A percentile compares a stretch with the other conserved stretches of the same genome.
These are phyloP conservation scores for Glutinoglossum americanum DNA, from an alignment of 495 filamentous ascomycete genomes.

Conservation along the genomic window DNA sequence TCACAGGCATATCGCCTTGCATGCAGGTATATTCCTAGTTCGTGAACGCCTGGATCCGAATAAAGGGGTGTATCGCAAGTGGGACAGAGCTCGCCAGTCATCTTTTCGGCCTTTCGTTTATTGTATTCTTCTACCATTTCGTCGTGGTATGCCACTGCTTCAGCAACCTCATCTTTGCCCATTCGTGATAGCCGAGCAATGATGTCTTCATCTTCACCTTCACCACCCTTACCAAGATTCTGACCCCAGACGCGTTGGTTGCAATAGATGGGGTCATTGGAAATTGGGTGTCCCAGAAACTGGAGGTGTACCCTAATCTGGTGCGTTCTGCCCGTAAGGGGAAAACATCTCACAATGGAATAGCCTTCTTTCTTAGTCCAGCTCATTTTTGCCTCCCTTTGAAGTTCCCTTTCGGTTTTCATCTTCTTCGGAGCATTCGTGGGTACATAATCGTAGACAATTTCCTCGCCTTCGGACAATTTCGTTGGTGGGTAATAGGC, in stretches of 20 bases:
- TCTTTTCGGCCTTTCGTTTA: constrained; percentile 69
- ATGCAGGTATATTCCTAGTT: constrained; percentile 85
- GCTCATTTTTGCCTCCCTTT: constrained; percentile 4
- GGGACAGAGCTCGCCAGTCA: constrained; percentile 64
- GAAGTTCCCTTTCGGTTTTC: constrained; percentile 8
- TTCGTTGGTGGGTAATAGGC: constrained; percentile 55
- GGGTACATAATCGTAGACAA: neutral
- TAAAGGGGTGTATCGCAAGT: constrained; percentile 77
- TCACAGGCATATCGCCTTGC: constrained; percentile 69
- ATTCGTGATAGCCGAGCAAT: constrained; percentile 68
- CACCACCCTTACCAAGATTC: constrained; percentile 49
- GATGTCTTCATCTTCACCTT: constrained; percentile 59
- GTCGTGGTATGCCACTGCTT: constrained; percentile 82
- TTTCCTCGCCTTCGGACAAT: constrained; percentile 1
- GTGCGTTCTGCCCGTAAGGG: constrained; percentile 83
- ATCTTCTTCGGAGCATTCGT: neutral
- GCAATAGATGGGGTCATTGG: constrained; percentile 93
- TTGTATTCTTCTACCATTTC: constrained; percentile 76
- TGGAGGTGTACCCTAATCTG: constrained; percentile 91
- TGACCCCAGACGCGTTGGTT: constrained; percentile 81
- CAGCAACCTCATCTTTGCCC: constrained; percentile 80
- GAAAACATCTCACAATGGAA: constrained; percentile 84
- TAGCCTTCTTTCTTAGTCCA: constrained; percentile 38
- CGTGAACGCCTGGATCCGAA: constrained; percentile 71
- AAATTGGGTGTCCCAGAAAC: constrained; percentile 81